Evolutionary conservation across 176 grass and related monocot species (phyloP).

Genomic region (Poa pratensis): DNA sequence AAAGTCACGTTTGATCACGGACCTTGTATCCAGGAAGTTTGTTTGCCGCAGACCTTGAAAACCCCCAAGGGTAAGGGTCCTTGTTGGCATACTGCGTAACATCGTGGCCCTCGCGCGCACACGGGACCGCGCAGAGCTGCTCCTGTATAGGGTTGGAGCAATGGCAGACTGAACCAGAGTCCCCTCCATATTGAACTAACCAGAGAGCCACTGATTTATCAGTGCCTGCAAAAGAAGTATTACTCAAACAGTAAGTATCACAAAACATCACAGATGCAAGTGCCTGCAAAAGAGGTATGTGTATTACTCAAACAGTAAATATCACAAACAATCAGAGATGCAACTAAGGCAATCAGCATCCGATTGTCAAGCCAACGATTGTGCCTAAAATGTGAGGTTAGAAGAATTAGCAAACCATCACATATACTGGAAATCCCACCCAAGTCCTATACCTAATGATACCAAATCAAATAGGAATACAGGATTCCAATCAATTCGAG

Average conservation of each 20-base stretch:
- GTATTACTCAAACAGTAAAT: not conserved
- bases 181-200: conserved; percentile 64
- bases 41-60: conserved; percentile 64
- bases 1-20: conserved; percentile 53
- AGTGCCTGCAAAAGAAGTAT: conserved; percentile 27
- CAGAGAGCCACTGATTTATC: conserved; percentile 3
- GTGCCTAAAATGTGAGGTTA: not conserved
- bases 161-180: conserved; percentile 77
- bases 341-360: not conserved
- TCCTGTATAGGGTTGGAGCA: conserved; percentile 53
- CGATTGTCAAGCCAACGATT: not conserved
- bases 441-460: not conserved
- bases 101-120: conserved; percentile 48
- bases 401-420: not conserved
- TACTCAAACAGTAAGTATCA: not conserved
- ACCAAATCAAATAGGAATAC: not conserved
- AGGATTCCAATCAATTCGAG: not conserved
- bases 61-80: conserved; percentile 52
- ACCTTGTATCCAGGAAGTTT: conserved; percentile 58
- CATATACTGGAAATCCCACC: not conserved
- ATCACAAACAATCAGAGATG: not conserved
- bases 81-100: conserved; percentile 50
- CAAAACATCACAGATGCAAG: not conserved
- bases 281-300: not conserved
- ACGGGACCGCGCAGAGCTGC: conserved; percentile 35